Conservation (phyloP, 768 basidiomycete genomes). For the Amanita brunnescens region DNA sequence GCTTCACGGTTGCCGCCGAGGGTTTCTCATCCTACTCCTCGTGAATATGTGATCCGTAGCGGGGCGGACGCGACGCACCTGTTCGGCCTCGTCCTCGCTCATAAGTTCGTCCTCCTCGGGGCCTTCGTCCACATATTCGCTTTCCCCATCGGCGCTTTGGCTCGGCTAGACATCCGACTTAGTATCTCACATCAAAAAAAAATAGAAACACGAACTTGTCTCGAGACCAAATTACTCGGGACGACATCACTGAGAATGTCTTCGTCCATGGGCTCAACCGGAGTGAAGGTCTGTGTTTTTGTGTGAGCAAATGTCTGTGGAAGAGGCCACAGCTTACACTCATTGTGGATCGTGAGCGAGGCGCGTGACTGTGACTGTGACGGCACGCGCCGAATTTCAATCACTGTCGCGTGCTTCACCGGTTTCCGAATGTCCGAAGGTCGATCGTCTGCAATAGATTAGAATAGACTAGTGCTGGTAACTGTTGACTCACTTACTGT, state of each 20-base stretch:
- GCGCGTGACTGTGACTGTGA: constrained; percentile 9
- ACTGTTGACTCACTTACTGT: too few relatives aligned
- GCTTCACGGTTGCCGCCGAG: constrained; percentile 25
- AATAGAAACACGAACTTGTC: constrained; percentile 48
- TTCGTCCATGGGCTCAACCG: constrained; percentile 42
- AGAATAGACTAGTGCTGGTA: too few relatives aligned
- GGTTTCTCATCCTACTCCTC: constrained; percentile 11
- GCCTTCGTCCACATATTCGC: constrained; percentile 57
- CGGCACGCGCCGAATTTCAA: constrained; percentile 1
- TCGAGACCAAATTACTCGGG: constrained; percentile 84
- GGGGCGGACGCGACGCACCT: constrained; percentile 11
- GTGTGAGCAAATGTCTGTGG: not conserved
- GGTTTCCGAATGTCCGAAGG: too few relatives aligned
- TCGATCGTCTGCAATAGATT: too few relatives aligned
- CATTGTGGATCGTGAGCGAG: constrained; percentile 10
- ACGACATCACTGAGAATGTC: constrained; percentile 88
- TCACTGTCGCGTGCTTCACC: too few relatives aligned
- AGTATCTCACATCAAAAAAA: not conserved
- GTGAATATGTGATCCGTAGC: constrained; percentile 2
- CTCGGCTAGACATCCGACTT: constrained; percentile 32
- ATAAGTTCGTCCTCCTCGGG: constrained; percentile 56
- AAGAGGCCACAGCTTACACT: constrained; percentile 12
- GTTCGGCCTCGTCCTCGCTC: constrained; percentile 39
- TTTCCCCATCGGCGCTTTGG: constrained; percentile 66
- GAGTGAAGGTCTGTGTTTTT: constrained; percentile 27